Base-by-base conservation (phyloP, 2,329 filamentous ascomycete species). In the Fusarium sororula region DNA sequence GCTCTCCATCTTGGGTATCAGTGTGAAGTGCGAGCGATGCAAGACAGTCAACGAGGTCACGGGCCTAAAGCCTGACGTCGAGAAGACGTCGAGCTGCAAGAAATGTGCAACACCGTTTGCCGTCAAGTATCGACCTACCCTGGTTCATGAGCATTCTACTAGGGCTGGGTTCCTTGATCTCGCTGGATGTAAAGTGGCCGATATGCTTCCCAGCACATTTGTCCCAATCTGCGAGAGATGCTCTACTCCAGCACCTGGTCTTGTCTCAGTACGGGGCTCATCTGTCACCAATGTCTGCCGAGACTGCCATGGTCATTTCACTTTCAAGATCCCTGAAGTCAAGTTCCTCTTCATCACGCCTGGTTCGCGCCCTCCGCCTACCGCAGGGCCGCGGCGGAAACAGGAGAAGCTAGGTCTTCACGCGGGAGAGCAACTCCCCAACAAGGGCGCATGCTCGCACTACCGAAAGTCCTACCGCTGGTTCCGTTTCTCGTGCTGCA, bases 151-250 rank as follows among this genome's bases (percentile, higher is more conserved):
- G 59, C 89, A 91, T 82, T 94, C 93, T 8, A 87, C 89, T n/a
- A 87, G 93, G 66, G 93, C 93, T 18, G 94, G 94, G 9, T 95
- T 95, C 80, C 82, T 97, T 66, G 93, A 96, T 80, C 83, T 94
- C 15, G 88, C 92, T 32, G 93, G 93, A 22, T 95, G 93, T 82
- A 91, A 90, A 11, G 88, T 94, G 14, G 87, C 90, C 51, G 94
- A 96, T 79, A 89, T 96, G 86, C 88, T 96, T 17, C 92, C 93
- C 61, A 95, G 93, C 81, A 91, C 90, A 45, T 96, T 97, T 83
- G 84, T 93, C 37, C 94, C 94, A 22, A 95, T 93, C 1, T 97
- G 94, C 80, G 87, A 89, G 3, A 87, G 89, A 77, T 97, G 94
- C 82, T 96, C 94, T 37, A 93, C 91, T 2, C 78, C 89, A 3